Conservation (phyloP, 192 early-diverging fungal species). For the Dimargaris verticillata region DNA sequence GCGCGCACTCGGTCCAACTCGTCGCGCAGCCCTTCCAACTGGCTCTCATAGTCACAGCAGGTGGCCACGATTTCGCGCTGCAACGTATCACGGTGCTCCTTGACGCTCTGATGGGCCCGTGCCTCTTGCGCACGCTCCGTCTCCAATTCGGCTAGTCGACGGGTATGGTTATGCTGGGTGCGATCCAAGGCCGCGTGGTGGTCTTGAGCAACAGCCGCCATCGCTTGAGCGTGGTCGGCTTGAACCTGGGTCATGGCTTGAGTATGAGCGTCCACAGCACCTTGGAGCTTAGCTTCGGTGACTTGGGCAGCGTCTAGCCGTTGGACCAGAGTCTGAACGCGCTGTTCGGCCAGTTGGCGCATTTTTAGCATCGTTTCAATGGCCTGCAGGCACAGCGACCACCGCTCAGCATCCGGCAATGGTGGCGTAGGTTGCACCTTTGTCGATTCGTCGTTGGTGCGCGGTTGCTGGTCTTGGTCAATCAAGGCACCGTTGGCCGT, state of each 20-base stretch:
- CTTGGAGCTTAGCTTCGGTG: background rate
- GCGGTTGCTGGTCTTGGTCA: too few species aligned
- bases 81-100: background rate
- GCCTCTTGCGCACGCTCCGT: background rate
- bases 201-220: background rate
- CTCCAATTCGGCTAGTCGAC: background rate
- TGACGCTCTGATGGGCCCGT: background rate
- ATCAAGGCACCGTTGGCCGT: too few species aligned
- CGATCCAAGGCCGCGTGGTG: constrained; percentile 1
- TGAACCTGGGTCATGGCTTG: background rate
- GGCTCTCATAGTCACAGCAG: constrained; percentile 5
- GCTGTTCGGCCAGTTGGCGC: background rate
- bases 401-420: background rate
- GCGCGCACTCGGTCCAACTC: background rate
- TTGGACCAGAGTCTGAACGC: background rate
- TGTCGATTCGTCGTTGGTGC: too few species aligned
- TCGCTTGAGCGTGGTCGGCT: background rate
- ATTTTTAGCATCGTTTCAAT: background rate
- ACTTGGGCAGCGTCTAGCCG: background rate
- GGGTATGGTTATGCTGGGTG: background rate
- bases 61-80: background rate
- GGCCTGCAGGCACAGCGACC: background rate
- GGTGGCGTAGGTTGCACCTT: background rate
- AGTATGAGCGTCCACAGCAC: background rate
- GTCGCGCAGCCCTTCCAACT: background rate